Evolutionary conservation across 305 asterid species (phyloP).

Genomic region (Euphrasia arctica): DNA sequence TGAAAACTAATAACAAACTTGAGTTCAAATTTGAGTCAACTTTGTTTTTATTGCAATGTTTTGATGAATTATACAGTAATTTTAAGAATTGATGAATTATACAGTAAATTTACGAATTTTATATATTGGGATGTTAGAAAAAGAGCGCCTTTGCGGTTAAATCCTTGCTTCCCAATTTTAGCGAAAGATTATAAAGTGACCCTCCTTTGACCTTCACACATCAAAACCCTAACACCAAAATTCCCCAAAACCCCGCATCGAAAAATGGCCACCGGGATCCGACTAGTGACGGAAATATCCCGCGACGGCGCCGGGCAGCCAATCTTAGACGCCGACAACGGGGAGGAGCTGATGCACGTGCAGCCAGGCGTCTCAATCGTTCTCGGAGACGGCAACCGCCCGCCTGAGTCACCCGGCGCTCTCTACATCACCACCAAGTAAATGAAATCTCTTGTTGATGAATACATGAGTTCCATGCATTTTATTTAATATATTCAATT

Average conservation of each 20-base stretch:
- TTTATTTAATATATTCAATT: slow-evolving; percentile 7
- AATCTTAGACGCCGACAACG: slow-evolving; percentile 46
- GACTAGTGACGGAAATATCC: slow-evolving; percentile 49
- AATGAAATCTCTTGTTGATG: not conserved
- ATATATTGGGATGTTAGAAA: too few species aligned
- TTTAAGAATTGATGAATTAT: too few species aligned
- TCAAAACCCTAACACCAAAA: slow-evolving; percentile 39
- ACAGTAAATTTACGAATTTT: too few species aligned
- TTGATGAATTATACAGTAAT: too few species aligned
- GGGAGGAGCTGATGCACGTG: slow-evolving; percentile 75
- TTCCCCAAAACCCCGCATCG: slow-evolving; percentile 21
- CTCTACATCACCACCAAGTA: slow-evolving; percentile 87
- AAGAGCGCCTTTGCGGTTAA: too few species aligned
- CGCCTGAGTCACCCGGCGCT: slow-evolving; percentile 71
- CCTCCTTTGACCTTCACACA: not conserved
- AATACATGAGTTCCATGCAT: not conserved
- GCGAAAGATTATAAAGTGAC: too few species aligned
- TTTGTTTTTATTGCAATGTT: too few species aligned
- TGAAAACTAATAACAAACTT: too few species aligned
- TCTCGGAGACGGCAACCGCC: slow-evolving; percentile 58
- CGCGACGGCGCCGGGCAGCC: slow-evolving; percentile 70
- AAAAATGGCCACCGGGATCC: slow-evolving; percentile 61
- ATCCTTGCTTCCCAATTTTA: too few species aligned
- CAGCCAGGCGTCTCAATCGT: slow-evolving; percentile 65
- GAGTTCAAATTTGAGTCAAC: too few species aligned